These are phyloP conservation scores for Ceratorhiza oryzae-sativae DNA, from an alignment of 1,284 basidiomycete genomes.

Conservation along the genomic window DNA sequence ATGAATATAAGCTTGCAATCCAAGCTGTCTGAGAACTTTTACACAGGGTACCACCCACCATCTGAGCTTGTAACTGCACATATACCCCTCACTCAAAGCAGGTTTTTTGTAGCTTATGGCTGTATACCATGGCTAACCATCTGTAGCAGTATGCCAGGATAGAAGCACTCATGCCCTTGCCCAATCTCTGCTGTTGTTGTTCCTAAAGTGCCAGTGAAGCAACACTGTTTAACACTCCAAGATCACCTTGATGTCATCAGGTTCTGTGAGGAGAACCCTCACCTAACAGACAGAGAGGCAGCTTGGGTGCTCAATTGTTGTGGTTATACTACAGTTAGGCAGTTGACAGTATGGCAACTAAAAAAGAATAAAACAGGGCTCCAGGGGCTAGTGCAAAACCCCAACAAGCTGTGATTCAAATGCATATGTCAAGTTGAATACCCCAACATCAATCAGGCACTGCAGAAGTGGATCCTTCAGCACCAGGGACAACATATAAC, in stretches of 20 bases:
- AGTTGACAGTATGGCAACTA: neutral
- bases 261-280: neutral
- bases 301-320: neutral
- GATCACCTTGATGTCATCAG: conserved; percentile 1
- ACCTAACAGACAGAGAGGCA: neutral
- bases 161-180: too few species aligned
- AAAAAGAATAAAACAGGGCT: neutral
- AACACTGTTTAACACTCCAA: neutral
- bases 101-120: too few species aligned
- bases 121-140: too few species aligned
- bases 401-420: neutral
- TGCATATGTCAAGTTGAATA: conserved; percentile 44
- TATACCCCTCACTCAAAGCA: too few species aligned
- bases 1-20: too few species aligned
- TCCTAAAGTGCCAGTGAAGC: neutral
- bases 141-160: too few species aligned
- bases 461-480: conserved; percentile 19
- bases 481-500: neutral
- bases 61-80: too few species aligned
- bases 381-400: neutral
- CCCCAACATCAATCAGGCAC: conserved; percentile 16
- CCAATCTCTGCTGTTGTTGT: neutral
- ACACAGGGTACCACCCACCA: too few species aligned
- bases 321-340: neutral
- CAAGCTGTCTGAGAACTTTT: too few species aligned